These are phyloP conservation scores for Xylaria telfairii DNA, from an alignment of 495 filamentous ascomycete genomes.

Conservation along the genomic window DNA sequence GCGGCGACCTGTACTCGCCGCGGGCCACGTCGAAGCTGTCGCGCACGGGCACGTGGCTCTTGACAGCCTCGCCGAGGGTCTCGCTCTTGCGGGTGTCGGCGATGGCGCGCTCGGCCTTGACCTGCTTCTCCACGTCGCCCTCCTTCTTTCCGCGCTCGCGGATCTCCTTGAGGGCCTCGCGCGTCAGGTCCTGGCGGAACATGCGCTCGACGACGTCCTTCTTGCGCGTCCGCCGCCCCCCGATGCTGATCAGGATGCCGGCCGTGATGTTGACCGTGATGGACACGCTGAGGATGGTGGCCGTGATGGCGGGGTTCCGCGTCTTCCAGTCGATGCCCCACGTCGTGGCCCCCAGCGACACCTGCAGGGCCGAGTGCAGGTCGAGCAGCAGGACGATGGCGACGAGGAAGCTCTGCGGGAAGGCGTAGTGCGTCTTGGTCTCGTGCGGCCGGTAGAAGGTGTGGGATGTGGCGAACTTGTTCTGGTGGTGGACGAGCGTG, in stretches of 20 bases:
- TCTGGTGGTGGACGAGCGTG: slow-evolving; percentile 71
- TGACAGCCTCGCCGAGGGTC: slow-evolving; percentile 32
- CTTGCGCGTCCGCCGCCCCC: slow-evolving; percentile 75
- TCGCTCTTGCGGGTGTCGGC: slow-evolving; percentile 38
- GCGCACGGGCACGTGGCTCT: slow-evolving; percentile 23
- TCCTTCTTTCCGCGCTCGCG: slow-evolving; percentile 56
- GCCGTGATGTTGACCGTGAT: slow-evolving; percentile 75
- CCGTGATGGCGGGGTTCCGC: slow-evolving; percentile 72
- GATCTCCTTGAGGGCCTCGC: slow-evolving; percentile 73
- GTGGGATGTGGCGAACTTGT: slow-evolving; percentile 75
- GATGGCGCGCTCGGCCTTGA: slow-evolving; percentile 40
- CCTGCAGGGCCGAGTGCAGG: slow-evolving; percentile 74
- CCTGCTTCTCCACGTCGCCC: slow-evolving; percentile 58
- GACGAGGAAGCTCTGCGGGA: slow-evolving; percentile 72
- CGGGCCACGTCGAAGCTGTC: slow-evolving; percentile 22
- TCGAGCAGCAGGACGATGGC: slow-evolving; percentile 77
- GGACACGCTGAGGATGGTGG: slow-evolving; percentile 77
- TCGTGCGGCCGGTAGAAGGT: slow-evolving; percentile 88
- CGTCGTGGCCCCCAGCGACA: slow-evolving; percentile 74
- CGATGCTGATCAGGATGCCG: slow-evolving; percentile 73
- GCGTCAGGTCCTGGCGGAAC: slow-evolving; percentile 73
- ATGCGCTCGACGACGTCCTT: slow-evolving; percentile 81
- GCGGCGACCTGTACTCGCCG: neutral
- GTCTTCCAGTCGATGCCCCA: slow-evolving; percentile 70
- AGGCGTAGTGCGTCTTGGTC: slow-evolving; percentile 78